Evolutionary conservation across 2,329 filamentous ascomycete genomes (phyloP).

Genomic region (Magnaporthales sp.): DNA sequence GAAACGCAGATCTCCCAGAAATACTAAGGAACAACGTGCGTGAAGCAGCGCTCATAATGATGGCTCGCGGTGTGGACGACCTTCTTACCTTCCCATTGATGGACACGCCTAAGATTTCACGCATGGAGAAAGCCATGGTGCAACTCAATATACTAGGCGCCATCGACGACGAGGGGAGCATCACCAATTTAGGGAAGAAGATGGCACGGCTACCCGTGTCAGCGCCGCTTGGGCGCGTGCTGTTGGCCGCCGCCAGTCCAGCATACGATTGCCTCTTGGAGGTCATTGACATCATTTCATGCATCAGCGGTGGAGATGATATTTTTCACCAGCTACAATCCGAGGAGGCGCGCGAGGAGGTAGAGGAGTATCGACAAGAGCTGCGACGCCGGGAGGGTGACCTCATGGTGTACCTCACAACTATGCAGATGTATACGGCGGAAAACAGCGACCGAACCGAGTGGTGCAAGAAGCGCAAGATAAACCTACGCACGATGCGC

Average conservation of each 20-base stretch:
- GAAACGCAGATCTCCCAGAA: slow-evolving; percentile 73
- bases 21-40: slow-evolving; percentile 86
- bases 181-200: slow-evolving; percentile 65
- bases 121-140: slow-evolving; percentile 72
- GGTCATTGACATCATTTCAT: slow-evolving; percentile 73
- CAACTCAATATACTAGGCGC: slow-evolving; percentile 75
- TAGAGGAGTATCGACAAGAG: slow-evolving; percentile 45
- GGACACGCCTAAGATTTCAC: slow-evolving; percentile 67
- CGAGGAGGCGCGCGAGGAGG: slow-evolving; percentile 45
- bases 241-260: slow-evolving; percentile 68
- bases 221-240: slow-evolving; percentile 69
- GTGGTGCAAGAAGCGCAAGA: slow-evolving; percentile 50
- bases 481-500: slow-evolving; percentile 53
- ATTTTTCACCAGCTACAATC: slow-evolving; percentile 52
- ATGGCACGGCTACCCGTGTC: slow-evolving; percentile 81
- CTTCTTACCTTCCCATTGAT: slow-evolving; percentile 78
- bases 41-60: slow-evolving; percentile 84
- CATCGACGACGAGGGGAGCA: slow-evolving; percentile 59
- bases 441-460: slow-evolving; percentile 42
- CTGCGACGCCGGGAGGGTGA: slow-evolving; percentile 52
- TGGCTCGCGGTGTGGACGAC: slow-evolving; percentile 78
- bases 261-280: slow-evolving; percentile 68
- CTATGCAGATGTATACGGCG: slow-evolving; percentile 51
- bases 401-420: slow-evolving; percentile 54
- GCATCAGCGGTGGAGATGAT: slow-evolving; percentile 53